Evolutionary conservation across 345 rosid species (phyloP).

Genomic region (Psidium friedrichsthalianum): DNA sequence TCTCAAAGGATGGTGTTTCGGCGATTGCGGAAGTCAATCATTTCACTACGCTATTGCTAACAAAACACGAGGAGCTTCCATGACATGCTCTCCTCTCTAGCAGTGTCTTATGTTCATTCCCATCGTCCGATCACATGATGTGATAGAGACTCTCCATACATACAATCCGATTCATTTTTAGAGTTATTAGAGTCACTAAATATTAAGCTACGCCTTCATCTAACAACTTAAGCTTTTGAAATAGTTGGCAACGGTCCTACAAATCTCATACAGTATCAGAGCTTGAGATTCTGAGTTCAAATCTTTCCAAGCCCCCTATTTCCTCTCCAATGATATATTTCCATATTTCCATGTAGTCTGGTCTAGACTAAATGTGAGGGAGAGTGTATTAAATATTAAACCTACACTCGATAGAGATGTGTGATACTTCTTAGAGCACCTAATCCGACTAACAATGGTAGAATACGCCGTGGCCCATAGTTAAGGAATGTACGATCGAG

Average conservation of each 20-base stretch:
- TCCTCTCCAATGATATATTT: no score
- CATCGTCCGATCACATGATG: not conserved
- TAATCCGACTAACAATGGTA: not conserved
- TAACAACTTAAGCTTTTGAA: no score
- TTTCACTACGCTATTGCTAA: not conserved
- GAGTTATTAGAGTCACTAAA: no score
- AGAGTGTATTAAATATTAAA: no score
- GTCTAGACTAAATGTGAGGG: no score
- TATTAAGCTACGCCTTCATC: no score
- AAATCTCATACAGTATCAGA: no score
- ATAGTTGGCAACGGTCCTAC: no score
- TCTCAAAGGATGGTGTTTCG: not conserved
- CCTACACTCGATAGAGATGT: no score
- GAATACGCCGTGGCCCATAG: not conserved
- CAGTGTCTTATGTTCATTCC: not conserved
- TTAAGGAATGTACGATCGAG: not conserved
- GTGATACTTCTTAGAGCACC: not conserved
- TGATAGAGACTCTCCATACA: not conserved
- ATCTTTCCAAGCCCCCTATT: no score
- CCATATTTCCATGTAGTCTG: no score
- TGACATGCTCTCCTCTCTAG: not conserved
- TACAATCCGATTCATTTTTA: not conserved
- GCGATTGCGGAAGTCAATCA: not conserved
- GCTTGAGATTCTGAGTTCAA: no score
- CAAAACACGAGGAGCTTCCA: not conserved